These are phyloP conservation scores for Phytopythium vexans DNA, from an alignment of 352 stramenopile species.

Conservation along the genomic window DNA sequence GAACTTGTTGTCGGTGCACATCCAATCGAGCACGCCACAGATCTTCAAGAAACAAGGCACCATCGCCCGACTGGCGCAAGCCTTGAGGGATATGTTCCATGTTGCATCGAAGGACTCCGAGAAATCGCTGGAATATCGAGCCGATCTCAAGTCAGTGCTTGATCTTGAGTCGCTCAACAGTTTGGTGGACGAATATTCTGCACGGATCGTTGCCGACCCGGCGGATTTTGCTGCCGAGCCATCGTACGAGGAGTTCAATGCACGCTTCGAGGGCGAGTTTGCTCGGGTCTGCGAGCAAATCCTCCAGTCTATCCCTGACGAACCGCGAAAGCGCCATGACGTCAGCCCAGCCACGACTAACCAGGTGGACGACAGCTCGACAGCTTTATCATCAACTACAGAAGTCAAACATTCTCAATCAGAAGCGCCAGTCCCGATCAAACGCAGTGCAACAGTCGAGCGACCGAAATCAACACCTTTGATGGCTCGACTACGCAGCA, in stretches of 20 bases:
- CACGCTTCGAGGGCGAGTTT: slow-evolving; percentile 25
- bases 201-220: slow-evolving; percentile 10
- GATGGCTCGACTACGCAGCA: too few species aligned
- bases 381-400: too few species aligned
- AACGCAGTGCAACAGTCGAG: too few species aligned
- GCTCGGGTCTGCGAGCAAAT: slow-evolving; percentile 29
- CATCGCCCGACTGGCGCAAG: slow-evolving; percentile 31
- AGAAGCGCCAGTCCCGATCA: too few species aligned
- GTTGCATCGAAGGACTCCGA: slow-evolving; percentile 6
- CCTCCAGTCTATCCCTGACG: slow-evolving; percentile 8
- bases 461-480: too few species aligned
- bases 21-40: slow-evolving; percentile 34
- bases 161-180: slow-evolving; percentile 15
- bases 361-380: background rate
- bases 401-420: too few species aligned
- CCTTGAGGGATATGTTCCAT: slow-evolving; percentile 9
- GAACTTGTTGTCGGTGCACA: slow-evolving; percentile 30
- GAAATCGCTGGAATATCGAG: background rate
- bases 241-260: slow-evolving; percentile 23
- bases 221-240: slow-evolving; percentile 1
- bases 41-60: slow-evolving; percentile 45
- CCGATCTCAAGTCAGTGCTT: background rate
- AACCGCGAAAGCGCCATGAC: background rate
- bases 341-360: too few species aligned
- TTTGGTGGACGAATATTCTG: slow-evolving; percentile 27